Conservation (phyloP, 2,329 filamentous ascomycete genomes). For the Mycocentrospora acerina region DNA sequence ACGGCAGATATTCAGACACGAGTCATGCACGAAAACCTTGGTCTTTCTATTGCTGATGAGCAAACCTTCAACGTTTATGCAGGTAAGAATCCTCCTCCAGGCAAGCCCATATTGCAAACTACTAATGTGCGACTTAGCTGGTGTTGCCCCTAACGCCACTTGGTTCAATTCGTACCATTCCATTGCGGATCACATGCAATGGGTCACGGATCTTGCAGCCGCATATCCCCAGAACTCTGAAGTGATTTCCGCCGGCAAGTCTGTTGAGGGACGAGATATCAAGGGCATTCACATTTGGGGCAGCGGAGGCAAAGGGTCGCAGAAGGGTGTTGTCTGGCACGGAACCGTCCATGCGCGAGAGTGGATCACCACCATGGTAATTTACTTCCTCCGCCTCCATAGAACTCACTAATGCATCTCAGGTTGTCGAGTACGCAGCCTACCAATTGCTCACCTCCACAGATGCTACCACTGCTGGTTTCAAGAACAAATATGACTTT, state of each 20-base stretch:
- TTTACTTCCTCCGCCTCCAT: neutral
- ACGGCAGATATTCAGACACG: constrained; percentile 28
- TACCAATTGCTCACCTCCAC: constrained; percentile 39
- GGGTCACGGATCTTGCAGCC: constrained; percentile 37
- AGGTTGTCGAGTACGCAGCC: constrained; percentile 39
- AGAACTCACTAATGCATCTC: constrained; percentile 5
- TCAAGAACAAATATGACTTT: constrained; percentile 65
- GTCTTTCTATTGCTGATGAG: constrained; percentile 37
- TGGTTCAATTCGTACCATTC: constrained; percentile 43
- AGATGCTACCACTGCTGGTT: constrained; percentile 33
- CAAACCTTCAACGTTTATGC: constrained; percentile 32
- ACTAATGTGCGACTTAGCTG: constrained; percentile 26
- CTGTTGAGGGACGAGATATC: constrained; percentile 40
- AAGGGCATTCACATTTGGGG: constrained; percentile 44
- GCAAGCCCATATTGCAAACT: constrained; percentile 5
- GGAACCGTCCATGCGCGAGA: constrained; percentile 43
- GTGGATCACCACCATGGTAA: constrained; percentile 39
- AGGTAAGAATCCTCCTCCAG: constrained; percentile 20
- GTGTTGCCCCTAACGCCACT: constrained; percentile 29
- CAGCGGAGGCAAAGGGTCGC: constrained; percentile 38
- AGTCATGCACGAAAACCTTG: constrained; percentile 42
- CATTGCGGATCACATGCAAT: constrained; percentile 38
- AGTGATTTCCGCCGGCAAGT: constrained; percentile 38
- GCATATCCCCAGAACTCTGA: constrained; percentile 40
- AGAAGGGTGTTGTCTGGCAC: constrained; percentile 42